Base-by-base conservation (phyloP, 352 stramenopile genomes). In the Pythium dissotocum region DNA sequence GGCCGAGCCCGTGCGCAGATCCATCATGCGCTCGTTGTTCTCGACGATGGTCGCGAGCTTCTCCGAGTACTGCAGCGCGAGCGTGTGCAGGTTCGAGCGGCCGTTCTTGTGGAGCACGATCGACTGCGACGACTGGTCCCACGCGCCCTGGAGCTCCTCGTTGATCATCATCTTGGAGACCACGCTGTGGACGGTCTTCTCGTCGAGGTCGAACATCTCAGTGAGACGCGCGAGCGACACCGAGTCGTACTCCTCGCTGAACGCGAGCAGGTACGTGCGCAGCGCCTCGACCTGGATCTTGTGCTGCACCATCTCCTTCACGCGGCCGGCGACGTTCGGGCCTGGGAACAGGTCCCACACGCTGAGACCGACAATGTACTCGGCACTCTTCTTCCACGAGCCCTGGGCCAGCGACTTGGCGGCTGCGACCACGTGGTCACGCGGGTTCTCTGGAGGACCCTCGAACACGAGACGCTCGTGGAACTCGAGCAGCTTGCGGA, bases 121-220 rank as follows among this genome's bases (percentile, higher is more conserved):
- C 32, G 96, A 98, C 78, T 98, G 88, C 59, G 98, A 99, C 14
- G 94, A 95, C 84, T 99, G 96, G 83, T 99, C 97, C 97, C 97
- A 99, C 48, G 89, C 97, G 51, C 94, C 98, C 69, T 96, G 89
- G 4, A 99, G 85, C 77, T 99, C 97, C 55, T 97, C 88, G 70
- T 98, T 99, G 83, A 99, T 98, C 87, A 99, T 99, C 97, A 99
- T 99, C 77, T 99, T 99, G 55, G 92, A 99, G 36, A 99, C 93
- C n/a, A 99, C 90, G 62, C 85, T 96, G 83, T 99, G 97, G 59
- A 98, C 96, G 44, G 96, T 97, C 78, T 95, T 98, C 64, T 97
- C 93, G 28, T 94, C 89, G 58, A 99, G 88, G 62, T 98, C 95
- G 78, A 99, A 99, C 91, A 99, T 99, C 65, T 96, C 90, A 73